These are phyloP conservation scores for Rehmannia glutinosa DNA, from an alignment of 257 asterid genomes.

Conservation along the genomic window DNA sequence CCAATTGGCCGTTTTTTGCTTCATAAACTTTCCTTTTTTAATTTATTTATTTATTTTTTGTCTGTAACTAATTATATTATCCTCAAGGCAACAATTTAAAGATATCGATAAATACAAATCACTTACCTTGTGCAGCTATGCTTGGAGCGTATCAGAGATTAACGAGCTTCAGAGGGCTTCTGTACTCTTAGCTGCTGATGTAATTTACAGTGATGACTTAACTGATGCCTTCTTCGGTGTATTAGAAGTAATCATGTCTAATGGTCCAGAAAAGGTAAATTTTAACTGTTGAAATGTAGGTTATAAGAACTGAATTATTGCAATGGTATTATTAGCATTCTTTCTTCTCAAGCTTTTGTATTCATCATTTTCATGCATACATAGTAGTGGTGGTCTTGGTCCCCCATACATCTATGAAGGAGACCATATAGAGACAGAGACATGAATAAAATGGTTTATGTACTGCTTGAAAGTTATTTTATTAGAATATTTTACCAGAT, in stretches of 20 bases:
- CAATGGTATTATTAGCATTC: neutral
- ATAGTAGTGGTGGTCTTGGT: no score
- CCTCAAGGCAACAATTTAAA: neutral
- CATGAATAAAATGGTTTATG: no score
- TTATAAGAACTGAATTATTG: neutral
- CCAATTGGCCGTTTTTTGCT: no score
- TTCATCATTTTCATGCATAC: no score
- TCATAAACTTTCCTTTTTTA: neutral
- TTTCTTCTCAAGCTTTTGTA: no score
- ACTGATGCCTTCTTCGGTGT: conserved; percentile 75
- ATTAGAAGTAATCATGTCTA: conserved; percentile 54
- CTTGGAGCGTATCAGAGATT: conserved; percentile 63
- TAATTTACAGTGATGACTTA: conserved; percentile 75
- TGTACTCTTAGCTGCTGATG: conserved; percentile 91
- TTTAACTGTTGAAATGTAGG: neutral
- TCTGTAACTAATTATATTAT: neutral
- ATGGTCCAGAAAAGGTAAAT: conserved; percentile 58
- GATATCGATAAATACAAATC: neutral
- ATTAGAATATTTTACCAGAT: no score
- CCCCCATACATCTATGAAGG: no score
- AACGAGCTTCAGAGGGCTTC: conserved; percentile 70
- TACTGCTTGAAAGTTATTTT: no score
- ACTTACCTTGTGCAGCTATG: conserved; percentile 41
- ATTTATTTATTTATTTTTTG: neutral
- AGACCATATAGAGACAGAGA: no score